Base-by-base conservation (phyloP, 192 early-diverging fungal species). In the Backusella circina region DNA sequence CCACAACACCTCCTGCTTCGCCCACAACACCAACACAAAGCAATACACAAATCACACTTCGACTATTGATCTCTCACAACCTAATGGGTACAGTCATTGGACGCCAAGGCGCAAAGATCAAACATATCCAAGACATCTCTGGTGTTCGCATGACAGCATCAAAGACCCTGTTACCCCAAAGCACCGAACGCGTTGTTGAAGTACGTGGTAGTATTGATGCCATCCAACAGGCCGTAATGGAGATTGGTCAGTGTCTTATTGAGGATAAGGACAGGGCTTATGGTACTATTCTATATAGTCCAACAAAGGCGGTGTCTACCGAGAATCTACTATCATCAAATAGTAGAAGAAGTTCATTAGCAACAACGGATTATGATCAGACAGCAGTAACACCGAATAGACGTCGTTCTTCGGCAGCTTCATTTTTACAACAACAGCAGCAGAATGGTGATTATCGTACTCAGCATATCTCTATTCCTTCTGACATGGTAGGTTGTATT, bases 401-500 rank as follows among this genome's bases (percentile, higher is more conserved):
- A 38, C 77, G 77, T 61, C 72, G 71, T 61, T 54, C 70, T 16
- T 72, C 77, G 5, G 39, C 39, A 28, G 37, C 33, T 61, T 61
- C 21, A 61, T 28, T 28, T 28, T 61, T 28, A 61, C 54, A 61
- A 2, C 54, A 61, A 28, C 21, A 57, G 21, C 54, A 51, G 13
- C 35, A 70, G 9, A 68, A 70, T 41, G 35, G 35, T 4, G 69
- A 70, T 18, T 86, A 89, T 77, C 91, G 92, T 78, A 94, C 89
- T 30, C 92, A 95, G 79, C 91, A 97, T 75, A 95, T 98, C 77
- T 90, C 90, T 65, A 96, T 99, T 71, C 95, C 97, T 21, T 90
- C 91, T 79, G 95, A 97, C 80, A 94, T 98, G 93, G 96, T 97
- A 64, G 97, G 97, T 32, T 95, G 95, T 77, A 95, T 99, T 79